Percentiles rank a stretch among this genome's conserved stretches.
Evolutionary conservation across 2,329 filamentous ascomycete species (phyloP).

Genomic region (Mycosphaerella arachidis): DNA sequence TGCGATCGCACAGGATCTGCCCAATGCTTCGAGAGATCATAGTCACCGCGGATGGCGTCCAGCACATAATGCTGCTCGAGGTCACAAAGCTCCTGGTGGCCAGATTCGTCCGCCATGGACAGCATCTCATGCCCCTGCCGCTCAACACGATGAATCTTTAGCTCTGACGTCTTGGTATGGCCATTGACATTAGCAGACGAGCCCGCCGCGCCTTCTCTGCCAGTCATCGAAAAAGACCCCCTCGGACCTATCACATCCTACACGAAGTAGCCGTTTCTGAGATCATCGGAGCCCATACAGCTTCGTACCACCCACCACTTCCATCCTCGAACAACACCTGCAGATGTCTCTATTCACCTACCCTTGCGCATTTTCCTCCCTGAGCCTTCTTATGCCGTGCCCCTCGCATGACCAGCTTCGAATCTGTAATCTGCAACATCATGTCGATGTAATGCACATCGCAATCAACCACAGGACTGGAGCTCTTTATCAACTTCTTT

Average conservation of each 20-base stretch:
- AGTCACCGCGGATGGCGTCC: not conserved
- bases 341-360: constrained; percentile 3
- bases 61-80: not conserved
- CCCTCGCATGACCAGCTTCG: not conserved
- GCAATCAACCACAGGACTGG: constrained; percentile 1
- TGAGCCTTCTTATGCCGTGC: not conserved
- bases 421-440: not conserved
- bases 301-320: not conserved
- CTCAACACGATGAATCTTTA: not conserved
- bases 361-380: not conserved
- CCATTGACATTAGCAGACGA: constrained; percentile 1
- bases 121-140: not conserved
- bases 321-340: constrained; percentile 1
- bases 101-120: not conserved
- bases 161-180: not conserved
- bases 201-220: not conserved
- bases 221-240: not conserved
- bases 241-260: not conserved
- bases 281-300: not conserved
- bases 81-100: not conserved
- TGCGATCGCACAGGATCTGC: not conserved
- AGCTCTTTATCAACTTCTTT: not conserved
- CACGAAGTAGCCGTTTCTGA: constrained; percentile 1
- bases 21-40: constrained; percentile 2
- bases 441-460: constrained; percentile 2